Evolutionary conservation across 2,329 filamentous ascomycete species (phyloP).

Genomic region (Fonsecaea multimorphosa): DNA sequence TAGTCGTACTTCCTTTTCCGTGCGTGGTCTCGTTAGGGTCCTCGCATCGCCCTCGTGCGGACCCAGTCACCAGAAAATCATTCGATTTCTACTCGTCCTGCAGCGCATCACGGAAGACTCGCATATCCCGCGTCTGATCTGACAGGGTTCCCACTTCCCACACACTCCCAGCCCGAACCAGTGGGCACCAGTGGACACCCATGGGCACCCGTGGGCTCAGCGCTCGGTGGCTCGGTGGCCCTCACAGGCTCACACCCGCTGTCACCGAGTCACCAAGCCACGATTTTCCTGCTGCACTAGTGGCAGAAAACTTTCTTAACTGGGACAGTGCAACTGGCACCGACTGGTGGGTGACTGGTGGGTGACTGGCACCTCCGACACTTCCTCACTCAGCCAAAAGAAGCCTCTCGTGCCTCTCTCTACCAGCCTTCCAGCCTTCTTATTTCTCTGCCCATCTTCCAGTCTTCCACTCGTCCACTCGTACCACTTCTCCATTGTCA

Average conservation of each 20-base stretch:
- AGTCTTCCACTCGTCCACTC: too few species aligned
- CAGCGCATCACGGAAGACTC: constrained; percentile 9
- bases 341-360: too few species aligned
- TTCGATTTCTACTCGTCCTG: not conserved
- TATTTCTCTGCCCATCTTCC: constrained; percentile 9
- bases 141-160: constrained; percentile 12
- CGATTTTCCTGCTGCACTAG: constrained; percentile 17
- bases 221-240: constrained; percentile 3
- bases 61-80: not conserved
- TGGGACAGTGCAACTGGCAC: not conserved
- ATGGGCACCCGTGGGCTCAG: not conserved
- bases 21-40: not conserved
- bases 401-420: too few species aligned
- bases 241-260: too few species aligned
- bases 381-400: constrained; percentile 12
- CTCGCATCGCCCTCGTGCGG: not conserved
- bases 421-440: constrained; percentile 13
- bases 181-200: too few species aligned
- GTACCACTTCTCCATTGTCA: constrained; percentile 14
- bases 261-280: too few species aligned
- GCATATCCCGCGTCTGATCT: constrained; percentile 17
- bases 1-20: too few species aligned
- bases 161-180: too few species aligned
- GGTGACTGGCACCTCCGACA: constrained; percentile 1
- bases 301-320: constrained; percentile 13